Evolutionary conservation across 83 land plant genomes (phyloP), one percentile per base, ranked within the genome.

Genomic region (Picea abies): DNA sequence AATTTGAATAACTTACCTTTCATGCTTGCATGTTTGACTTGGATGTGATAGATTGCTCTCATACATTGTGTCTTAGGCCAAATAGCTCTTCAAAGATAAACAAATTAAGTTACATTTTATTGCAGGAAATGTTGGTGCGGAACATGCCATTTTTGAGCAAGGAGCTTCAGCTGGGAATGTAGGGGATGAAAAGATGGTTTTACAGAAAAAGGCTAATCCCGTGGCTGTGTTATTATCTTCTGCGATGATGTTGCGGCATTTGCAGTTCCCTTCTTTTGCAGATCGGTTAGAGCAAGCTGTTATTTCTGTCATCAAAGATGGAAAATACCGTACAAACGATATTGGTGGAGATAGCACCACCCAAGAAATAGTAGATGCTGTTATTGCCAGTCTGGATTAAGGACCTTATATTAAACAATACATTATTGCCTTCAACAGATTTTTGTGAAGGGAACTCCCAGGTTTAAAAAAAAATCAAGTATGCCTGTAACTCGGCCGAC

Each of bases 131-230:
- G 98, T 96, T 20, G 98, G 98, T 41, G 93, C 92, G 32, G 93
- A 94, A 79, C 88, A 91, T 85, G 96, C 98, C 22, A 84, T 96
- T 20, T 96, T 96, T 86, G 98, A 96, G 93, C 98, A 96, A 86
- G 98, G 97, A 37, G 97, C 98, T 16, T 96, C 98, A 60, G 97
- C 98, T 39, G 98, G 98, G 23, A 96, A 96, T 86, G 98, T 96
- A 20, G 98, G 98, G 22, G 90, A 90, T 77, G 91, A 90, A 83
- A 94, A 87, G 66, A 49, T 91, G 20, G 90, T 94, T 62, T 83
- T 85, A 78, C 83, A 91, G 81, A 91, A 87, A 82, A 93, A 86
- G 84, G 98, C 97, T 60, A 96, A 96, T 68, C 98, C 98, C 17
- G 91, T 93, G 20, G 99, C 99, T 39, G 44, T 96, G 87, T 90